A percentile compares a stretch with the other conserved stretches of the same genome.
Evolutionary conservation across 2,329 filamentous ascomycete species (phyloP).

Genomic region (Canariomyces notabilis): DNA sequence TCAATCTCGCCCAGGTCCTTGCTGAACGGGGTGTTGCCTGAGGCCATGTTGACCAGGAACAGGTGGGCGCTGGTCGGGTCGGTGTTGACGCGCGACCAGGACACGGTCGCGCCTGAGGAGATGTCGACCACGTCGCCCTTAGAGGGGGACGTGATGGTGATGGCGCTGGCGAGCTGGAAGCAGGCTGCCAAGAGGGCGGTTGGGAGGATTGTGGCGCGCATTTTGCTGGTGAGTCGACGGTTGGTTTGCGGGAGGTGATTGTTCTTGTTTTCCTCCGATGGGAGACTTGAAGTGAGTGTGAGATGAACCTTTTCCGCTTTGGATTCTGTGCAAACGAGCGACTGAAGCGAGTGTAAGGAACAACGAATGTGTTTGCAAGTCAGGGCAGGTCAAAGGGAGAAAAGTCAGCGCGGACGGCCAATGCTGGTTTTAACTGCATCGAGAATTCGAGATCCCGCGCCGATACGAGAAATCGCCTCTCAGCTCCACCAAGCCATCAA

Average conservation of each 20-base stretch:
- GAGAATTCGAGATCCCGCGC: too few species aligned
- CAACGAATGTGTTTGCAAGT: too few species aligned
- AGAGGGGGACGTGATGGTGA: conserved; percentile 23
- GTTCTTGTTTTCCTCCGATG: conserved; percentile 7
- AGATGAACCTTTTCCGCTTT: too few species aligned
- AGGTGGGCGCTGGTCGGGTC: conserved; percentile 23
- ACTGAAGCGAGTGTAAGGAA: conserved; percentile 7
- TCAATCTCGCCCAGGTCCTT: conserved; percentile 23
- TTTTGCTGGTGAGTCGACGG: conserved; percentile 18
- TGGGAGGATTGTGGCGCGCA: conserved; percentile 18
- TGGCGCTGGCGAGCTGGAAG: conserved; percentile 16
- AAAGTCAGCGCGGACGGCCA: background rate
- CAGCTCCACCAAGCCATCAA: too few species aligned
- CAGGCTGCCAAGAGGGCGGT: conserved; percentile 17
- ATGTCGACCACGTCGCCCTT: conserved; percentile 21
- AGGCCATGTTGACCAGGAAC: conserved; percentile 25
- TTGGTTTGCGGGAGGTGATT: background rate
- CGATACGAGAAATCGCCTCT: too few species aligned
- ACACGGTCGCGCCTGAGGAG: conserved; percentile 19
- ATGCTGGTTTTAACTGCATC: background rate
- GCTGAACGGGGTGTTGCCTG: conserved; percentile 23
- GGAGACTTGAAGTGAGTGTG: background rate
- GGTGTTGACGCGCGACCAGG: conserved; percentile 22
- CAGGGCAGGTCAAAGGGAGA: background rate
- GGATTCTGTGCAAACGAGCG: background rate